phyloP scores from a whole-genome alignment of 805 yeast genomes.

The Schizosaccharomyces octosporus region DNA sequence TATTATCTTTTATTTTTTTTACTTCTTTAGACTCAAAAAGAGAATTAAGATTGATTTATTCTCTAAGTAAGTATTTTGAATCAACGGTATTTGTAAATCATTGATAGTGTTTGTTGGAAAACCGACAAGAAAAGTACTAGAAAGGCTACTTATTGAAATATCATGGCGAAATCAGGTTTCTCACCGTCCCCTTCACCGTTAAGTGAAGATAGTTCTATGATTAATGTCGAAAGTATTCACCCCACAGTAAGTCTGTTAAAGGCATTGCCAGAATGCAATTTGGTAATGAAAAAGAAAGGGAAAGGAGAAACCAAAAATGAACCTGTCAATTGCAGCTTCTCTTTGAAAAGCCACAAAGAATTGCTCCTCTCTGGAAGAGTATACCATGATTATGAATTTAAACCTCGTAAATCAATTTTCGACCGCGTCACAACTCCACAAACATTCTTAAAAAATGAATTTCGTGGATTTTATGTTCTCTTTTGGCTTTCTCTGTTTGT shows the following conservation, averaged over 20 bases:
- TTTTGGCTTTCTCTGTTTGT: constrained; percentile 49
- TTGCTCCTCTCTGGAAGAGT: not conserved
- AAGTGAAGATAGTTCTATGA: not conserved
- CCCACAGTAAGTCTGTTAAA: not conserved
- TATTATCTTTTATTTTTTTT: too few species aligned
- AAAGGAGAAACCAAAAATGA: not conserved
- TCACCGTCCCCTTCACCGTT: not conserved
- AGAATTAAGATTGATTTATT: too few species aligned
- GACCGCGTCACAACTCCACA: not conserved
- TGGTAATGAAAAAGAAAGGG: not conserved
- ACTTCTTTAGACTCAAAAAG: too few species aligned
- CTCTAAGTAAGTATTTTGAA: too few species aligned
- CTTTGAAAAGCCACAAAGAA: not conserved
- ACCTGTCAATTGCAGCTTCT: not conserved
- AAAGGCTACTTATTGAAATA: too few species aligned
- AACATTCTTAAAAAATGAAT: constrained; percentile 13
- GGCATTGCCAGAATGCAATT: not conserved
- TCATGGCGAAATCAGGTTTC: too few species aligned
- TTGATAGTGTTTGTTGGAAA: too few species aligned
- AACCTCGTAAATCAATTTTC: not conserved
- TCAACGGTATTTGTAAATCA: too few species aligned
- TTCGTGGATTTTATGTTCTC: constrained; percentile 60
- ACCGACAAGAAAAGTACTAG: too few species aligned
- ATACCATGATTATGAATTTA: not conserved
- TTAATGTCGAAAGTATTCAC: not conserved